These are phyloP conservation scores for Lachnellula willkommii DNA, from an alignment of 2,329 filamentous ascomycete species.

Conservation along the genomic window DNA sequence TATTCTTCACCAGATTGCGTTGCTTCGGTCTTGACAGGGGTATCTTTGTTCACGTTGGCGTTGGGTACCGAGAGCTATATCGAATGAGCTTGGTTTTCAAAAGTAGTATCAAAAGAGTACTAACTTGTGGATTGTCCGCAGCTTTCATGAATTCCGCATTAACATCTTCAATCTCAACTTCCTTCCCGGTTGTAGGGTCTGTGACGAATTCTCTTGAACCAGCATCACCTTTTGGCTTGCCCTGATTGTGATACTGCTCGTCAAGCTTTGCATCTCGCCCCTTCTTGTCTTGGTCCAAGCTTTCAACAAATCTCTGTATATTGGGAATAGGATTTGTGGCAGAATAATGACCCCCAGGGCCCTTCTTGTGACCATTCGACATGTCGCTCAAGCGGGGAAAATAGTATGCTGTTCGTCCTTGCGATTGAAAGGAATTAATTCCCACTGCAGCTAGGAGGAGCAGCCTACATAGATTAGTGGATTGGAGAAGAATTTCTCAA, in stretches of 20 bases:
- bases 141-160: conserved; percentile 63
- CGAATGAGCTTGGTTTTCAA: background rate
- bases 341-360: conserved; percentile 68
- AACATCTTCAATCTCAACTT: conserved; percentile 81
- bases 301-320: conserved; percentile 75
- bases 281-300: conserved; percentile 73
- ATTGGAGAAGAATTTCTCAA: no score
- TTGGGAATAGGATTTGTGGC: conserved; percentile 81
- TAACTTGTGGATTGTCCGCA: conserved; percentile 66
- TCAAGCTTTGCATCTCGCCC: conserved; percentile 69
- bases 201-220: conserved; percentile 59
- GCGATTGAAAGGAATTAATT: no score
- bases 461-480: no score
- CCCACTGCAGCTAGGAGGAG: no score
- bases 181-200: conserved; percentile 80
- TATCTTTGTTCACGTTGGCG: conserved; percentile 73
- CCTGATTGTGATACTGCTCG: conserved; percentile 44
- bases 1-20: conserved; percentile 74
- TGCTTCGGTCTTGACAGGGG: conserved; percentile 65
- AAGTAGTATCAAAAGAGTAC: conserved; percentile 11
- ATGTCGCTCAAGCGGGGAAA: conserved; percentile 2
- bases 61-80: conserved; percentile 76
- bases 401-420: no score
- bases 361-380: conserved; percentile 21
- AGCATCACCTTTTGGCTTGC: conserved; percentile 31